Evolutionary conservation across 345 rosid species (phyloP).

Genomic region (Moricandia arvensis): DNA sequence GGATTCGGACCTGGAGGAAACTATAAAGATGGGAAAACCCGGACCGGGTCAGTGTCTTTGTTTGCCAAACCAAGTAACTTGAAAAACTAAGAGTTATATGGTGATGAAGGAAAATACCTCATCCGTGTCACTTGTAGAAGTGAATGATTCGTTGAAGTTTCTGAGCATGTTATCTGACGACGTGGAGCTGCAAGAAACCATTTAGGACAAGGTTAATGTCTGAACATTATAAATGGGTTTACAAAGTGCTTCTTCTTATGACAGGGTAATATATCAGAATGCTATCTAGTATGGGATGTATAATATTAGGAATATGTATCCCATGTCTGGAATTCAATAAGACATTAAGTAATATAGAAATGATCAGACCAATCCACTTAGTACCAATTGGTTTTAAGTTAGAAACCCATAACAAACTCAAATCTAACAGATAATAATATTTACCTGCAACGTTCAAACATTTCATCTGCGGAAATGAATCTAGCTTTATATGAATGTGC

Average conservation of each 20-base stretch:
- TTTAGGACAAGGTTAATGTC: background rate
- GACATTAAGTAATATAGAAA: too few species aligned
- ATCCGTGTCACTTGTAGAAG: constrained; percentile 10
- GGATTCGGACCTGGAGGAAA: background rate
- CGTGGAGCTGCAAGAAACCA: constrained; percentile 21
- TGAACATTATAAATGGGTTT: background rate
- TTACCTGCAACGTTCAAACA: constrained; percentile 28
- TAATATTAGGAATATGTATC: too few species aligned
- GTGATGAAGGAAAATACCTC: constrained; percentile 16
- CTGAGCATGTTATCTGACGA: constrained; percentile 36
- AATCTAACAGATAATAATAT: too few species aligned
- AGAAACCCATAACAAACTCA: too few species aligned
- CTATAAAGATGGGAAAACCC: constrained; percentile 5
- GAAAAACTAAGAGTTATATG: background rate
- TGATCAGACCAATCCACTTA: too few species aligned
- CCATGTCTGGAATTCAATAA: too few species aligned
- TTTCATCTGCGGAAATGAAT: constrained; percentile 31
- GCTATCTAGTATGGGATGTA: too few species aligned
- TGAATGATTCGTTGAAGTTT: constrained; percentile 32
- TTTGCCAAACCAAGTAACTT: background rate
- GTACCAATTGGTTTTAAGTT: too few species aligned
- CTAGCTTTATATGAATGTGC: constrained; percentile 20
- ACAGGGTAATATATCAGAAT: too few species aligned
- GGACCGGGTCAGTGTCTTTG: constrained; percentile 19
- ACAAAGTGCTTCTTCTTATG: background rate